phyloP scores from a whole-genome alignment of 495 filamentous ascomycete species.

The Penicillium herquei region DNA sequence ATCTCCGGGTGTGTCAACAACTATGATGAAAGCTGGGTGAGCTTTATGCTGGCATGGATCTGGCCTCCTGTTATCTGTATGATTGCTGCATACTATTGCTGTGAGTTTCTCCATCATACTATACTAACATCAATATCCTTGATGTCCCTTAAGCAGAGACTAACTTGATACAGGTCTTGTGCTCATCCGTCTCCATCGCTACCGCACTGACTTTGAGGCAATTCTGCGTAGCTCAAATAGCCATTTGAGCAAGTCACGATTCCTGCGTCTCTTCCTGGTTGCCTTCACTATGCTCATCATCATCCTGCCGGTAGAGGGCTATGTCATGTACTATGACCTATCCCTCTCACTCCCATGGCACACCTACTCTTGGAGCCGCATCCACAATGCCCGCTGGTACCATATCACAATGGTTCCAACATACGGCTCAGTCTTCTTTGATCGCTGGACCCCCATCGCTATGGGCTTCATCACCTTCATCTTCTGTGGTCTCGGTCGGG shows the following conservation, averaged over 20 bases:
- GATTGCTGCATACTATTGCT: constrained; percentile 63
- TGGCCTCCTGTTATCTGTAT: constrained; percentile 67
- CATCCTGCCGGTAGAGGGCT: constrained; percentile 62
- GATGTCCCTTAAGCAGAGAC: background rate
- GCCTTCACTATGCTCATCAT: constrained; percentile 63
- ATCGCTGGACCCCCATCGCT: constrained; percentile 66
- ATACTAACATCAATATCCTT: constrained; percentile 3
- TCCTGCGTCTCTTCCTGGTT: constrained; percentile 76
- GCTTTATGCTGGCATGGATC: constrained; percentile 60
- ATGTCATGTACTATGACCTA: constrained; percentile 59
- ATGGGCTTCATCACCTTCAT: constrained; percentile 62
- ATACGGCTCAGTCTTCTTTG: constrained; percentile 51
- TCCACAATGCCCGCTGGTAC: constrained; percentile 58
- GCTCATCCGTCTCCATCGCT: constrained; percentile 63
- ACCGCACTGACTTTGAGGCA: constrained; percentile 59
- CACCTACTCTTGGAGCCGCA: constrained; percentile 51
- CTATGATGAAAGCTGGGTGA: constrained; percentile 69
- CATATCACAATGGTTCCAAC: constrained; percentile 62
- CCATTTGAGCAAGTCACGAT: constrained; percentile 63
- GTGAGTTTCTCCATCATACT: constrained; percentile 49
- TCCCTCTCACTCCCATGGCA: constrained; percentile 32
- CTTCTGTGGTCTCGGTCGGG: constrained; percentile 79
- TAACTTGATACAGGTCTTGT: constrained; percentile 50
- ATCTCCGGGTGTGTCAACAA: constrained; percentile 70
- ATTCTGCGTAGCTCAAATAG: constrained; percentile 58